phyloP scores from a whole-genome alignment of 257 asterid species.

The Agastache rugosa region DNA sequence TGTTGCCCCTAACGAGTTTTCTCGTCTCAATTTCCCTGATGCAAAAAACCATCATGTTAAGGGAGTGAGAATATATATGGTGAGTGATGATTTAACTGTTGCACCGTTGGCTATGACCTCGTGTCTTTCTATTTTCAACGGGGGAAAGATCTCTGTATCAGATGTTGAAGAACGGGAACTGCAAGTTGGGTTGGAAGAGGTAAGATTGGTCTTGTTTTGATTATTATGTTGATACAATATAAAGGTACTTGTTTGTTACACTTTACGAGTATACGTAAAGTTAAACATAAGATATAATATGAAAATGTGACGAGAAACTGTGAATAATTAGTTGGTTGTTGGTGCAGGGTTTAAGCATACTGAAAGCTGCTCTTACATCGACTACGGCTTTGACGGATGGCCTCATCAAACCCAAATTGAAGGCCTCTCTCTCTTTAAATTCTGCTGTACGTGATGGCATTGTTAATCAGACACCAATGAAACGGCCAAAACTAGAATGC shows the following conservation, averaged over 20 bases:
- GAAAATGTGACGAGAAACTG: background rate
- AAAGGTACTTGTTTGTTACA: no score
- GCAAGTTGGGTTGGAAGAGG: conserved; percentile 31
- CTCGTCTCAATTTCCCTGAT: background rate
- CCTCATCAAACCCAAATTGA: background rate
- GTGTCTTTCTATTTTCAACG: background rate
- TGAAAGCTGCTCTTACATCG: conserved; percentile 7
- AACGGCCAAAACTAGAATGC: background rate
- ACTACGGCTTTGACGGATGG: conserved; percentile 8
- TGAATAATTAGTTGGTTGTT: background rate
- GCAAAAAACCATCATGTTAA: background rate
- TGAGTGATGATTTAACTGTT: background rate
- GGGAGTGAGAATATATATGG: background rate
- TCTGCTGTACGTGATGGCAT: background rate
- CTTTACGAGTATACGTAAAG: no score
- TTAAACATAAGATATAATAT: no score
- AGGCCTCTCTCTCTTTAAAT: background rate
- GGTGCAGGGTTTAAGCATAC: conserved; percentile 3
- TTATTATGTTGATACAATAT: no score
- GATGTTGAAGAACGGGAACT: conserved; percentile 32
- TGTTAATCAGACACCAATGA: background rate
- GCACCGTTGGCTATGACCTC: conserved; percentile 14
- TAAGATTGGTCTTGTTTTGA: background rate
- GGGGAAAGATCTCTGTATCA: background rate
- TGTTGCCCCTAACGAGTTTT: background rate